phyloP scores from a whole-genome alignment of 768 basidiomycete genomes.

The Tremella yokohamensis region DNA sequence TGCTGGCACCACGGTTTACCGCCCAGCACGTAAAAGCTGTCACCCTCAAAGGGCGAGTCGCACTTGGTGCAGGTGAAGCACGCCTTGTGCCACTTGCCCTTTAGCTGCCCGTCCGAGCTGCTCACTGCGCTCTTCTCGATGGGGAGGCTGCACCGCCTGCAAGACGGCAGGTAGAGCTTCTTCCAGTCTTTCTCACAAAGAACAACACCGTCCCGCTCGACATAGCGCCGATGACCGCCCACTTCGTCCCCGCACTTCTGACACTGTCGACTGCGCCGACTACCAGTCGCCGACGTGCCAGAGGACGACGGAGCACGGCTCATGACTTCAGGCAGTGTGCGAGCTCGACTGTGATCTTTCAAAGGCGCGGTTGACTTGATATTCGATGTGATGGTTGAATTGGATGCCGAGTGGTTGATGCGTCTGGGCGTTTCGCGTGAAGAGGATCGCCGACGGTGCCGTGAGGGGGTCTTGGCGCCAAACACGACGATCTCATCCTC shows the following conservation, averaged over 20 bases:
- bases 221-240: slow-evolving; percentile 62
- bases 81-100: slow-evolving; percentile 87
- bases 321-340: slow-evolving; percentile 1
- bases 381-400: slow-evolving; percentile 11
- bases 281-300: not conserved
- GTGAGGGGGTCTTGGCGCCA: slow-evolving; percentile 12
- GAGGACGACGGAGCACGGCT: not conserved
- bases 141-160: slow-evolving; percentile 76
- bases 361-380: too few species aligned
- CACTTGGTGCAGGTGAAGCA: slow-evolving; percentile 88
- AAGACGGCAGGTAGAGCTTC: slow-evolving; percentile 91
- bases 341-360: slow-evolving; percentile 2
- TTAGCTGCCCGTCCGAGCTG: slow-evolving; percentile 85
- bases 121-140: slow-evolving; percentile 91
- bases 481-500: slow-evolving; percentile 37
- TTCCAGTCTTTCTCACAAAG: slow-evolving; percentile 93
- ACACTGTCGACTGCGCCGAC: slow-evolving; percentile 54
- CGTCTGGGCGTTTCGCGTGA: not conserved
- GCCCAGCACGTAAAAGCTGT: slow-evolving; percentile 84
- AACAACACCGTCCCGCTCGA: slow-evolving; percentile 77
- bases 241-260: slow-evolving; percentile 66
- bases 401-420: slow-evolving; percentile 10
- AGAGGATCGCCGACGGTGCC: not conserved
- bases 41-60: slow-evolving; percentile 84
- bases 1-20: slow-evolving; percentile 86